Evolutionary conservation across 1,139 yeast genomes (phyloP).

Genomic region (Blastobotrys aristatus): DNA sequence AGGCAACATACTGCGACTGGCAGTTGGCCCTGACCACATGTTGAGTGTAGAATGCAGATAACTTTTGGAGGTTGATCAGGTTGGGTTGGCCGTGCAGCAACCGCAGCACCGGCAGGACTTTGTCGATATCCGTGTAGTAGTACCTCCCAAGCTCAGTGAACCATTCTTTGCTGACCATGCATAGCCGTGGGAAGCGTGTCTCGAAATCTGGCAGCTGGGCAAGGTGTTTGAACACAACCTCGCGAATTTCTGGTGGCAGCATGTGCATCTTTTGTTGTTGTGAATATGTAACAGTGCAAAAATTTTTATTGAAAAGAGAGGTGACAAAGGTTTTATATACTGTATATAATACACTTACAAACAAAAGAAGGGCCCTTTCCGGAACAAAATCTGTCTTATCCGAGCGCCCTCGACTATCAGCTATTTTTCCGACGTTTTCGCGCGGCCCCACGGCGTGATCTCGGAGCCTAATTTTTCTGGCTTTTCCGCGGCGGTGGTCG

Average conservation of each 20-base stretch:
- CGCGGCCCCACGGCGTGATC: too few species aligned
- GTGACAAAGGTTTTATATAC: too few species aligned
- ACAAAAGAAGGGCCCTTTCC: not conserved
- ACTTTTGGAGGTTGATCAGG: too few species aligned
- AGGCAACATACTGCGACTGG: too few species aligned
- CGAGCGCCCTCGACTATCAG: too few species aligned
- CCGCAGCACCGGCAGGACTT: not conserved
- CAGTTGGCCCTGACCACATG: too few species aligned
- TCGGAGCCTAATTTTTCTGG: too few species aligned
- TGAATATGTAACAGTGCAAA: not conserved
- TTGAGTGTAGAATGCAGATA: too few species aligned
- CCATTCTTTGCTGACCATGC: not conserved
- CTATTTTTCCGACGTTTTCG: too few species aligned
- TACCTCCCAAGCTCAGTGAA: not conserved
- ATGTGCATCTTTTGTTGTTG: not conserved
- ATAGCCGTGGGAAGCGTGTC: not conserved
- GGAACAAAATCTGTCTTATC: not conserved
- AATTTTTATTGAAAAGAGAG: too few species aligned
- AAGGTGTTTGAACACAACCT: not conserved
- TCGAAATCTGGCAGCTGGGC: not conserved
- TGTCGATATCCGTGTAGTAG: not conserved
- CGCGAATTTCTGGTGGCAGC: not conserved
- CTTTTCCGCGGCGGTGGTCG: too few species aligned
- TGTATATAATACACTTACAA: not conserved
- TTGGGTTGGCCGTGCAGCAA: not conserved